Evolutionary conservation across 805 yeast genomes (phyloP), one percentile per base, ranked within the genome.

Genomic region (Yarrowia phangngaensis): DNA sequence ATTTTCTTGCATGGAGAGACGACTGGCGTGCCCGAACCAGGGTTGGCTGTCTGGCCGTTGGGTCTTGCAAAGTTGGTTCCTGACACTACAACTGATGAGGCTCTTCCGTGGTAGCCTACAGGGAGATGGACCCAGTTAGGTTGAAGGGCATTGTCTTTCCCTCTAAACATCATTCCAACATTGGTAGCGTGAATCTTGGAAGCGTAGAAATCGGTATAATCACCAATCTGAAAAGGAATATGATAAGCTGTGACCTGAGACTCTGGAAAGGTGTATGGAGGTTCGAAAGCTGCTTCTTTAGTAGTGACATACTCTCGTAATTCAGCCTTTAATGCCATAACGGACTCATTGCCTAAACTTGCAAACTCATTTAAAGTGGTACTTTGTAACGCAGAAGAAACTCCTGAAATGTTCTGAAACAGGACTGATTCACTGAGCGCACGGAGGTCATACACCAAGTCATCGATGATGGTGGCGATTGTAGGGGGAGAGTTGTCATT

Each of bases 71-170:
- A 51, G 12, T 49, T 35, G 6, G 61, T 58, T 6, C 60, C 60
- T 6, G 61, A 56, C 6, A 58, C 54, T 13, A 58, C 58, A 3
- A 58, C 53, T 2, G 61, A 53, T 15, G 56, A 52, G 13, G 60
- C 57, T 17, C 61, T 51, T 9, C 61, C 61, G 19, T 58, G 61
- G 35, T 58, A 58, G 2, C 59, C 61, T 5, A 58, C 57, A 4
- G 61, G 61, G 4, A 58, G 29, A 17, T 58, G 61, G 23, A 52
- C 52, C 46, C 55, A 58, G 50, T 58, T 58, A 16, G 54, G 58
- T 15, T 55, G 54, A 12, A 58, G 50, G 4, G 61, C 61, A 16
- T 56, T 55, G 9, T 53, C 50, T 9, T 57, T 56, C 12, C 52
- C 59, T 16, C 61, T 35, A 17, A 58, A 58, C 6, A 58, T 34